These are phyloP conservation scores for Fusarium algeriense DNA, from an alignment of 2,329 filamentous ascomycete genomes.

Conservation along the genomic window DNA sequence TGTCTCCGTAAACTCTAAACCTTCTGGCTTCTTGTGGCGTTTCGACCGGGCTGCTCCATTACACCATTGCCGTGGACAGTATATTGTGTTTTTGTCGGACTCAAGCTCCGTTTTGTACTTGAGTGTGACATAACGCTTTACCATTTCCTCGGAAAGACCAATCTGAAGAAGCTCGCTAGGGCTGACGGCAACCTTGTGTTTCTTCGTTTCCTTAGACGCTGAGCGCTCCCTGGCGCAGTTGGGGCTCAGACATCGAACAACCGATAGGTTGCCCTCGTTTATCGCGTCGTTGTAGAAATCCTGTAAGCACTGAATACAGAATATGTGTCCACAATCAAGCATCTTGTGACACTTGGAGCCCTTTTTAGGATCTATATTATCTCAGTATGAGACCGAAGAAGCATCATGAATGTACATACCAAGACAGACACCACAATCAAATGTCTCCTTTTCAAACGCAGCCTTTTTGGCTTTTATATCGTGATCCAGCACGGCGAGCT, in stretches of 20 bases:
- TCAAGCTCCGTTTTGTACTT: slow-evolving; percentile 95
- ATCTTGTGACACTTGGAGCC: slow-evolving; percentile 84
- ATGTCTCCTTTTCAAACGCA: slow-evolving; percentile 85
- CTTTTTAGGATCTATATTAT: slow-evolving; percentile 82
- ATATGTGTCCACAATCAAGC: slow-evolving; percentile 88
- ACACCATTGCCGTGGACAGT: slow-evolving; percentile 93
- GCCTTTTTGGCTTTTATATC: slow-evolving; percentile 79
- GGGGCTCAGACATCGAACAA: slow-evolving; percentile 83
- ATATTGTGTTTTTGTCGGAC: slow-evolving; percentile 90
- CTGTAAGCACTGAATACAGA: slow-evolving; percentile 87
- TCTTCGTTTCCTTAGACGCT: slow-evolving; percentile 56
- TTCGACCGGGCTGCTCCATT: slow-evolving; percentile 86
- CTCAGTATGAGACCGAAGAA: background rate
- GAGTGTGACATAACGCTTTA: slow-evolving; percentile 87
- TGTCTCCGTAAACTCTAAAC: slow-evolving; percentile 69
- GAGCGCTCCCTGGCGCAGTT: slow-evolving; percentile 77
- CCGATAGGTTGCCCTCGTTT: slow-evolving; percentile 81
- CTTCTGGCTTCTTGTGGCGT: slow-evolving; percentile 77
- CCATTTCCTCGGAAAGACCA: slow-evolving; percentile 75
- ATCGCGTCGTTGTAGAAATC: slow-evolving; percentile 94
- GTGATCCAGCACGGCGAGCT: slow-evolving; percentile 81
- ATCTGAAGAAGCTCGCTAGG: slow-evolving; percentile 88
- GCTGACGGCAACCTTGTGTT: slow-evolving; percentile 76
- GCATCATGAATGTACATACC: slow-evolving; percentile 55
- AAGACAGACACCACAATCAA: slow-evolving; percentile 88